phyloP scores from a whole-genome alignment of 2,329 filamentous ascomycete genomes.

The Thelonectria olida region DNA sequence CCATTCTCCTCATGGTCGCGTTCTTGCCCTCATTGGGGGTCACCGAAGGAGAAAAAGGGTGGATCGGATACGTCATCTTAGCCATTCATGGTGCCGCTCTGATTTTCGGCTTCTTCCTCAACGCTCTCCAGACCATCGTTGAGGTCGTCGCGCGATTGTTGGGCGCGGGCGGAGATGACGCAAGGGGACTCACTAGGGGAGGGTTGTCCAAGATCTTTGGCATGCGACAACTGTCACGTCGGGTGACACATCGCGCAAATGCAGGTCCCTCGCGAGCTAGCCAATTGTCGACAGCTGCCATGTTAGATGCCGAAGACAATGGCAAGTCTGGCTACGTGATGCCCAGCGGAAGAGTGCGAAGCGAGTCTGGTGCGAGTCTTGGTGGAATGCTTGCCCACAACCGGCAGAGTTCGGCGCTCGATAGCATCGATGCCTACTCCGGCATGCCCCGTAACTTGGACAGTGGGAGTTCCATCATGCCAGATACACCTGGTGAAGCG shows the following conservation, averaged over 20 bases:
- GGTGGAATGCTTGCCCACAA: constrained; percentile 56
- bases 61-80: constrained; percentile 94
- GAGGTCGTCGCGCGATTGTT: constrained; percentile 86
- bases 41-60: constrained; percentile 82
- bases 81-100: constrained; percentile 86
- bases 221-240: constrained; percentile 85
- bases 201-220: constrained; percentile 91
- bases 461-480: constrained; percentile 72
- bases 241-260: constrained; percentile 70
- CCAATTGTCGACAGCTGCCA: constrained; percentile 82
- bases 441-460: constrained; percentile 59
- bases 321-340: constrained; percentile 68
- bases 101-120: constrained; percentile 91
- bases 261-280: constrained; percentile 77
- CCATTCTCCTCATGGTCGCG: constrained; percentile 78
- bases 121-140: constrained; percentile 87
- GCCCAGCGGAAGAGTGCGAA: constrained; percentile 64
- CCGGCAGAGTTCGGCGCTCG: constrained; percentile 62
- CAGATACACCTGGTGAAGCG: constrained; percentile 77
- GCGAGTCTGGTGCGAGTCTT: constrained; percentile 69
- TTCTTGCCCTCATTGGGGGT: constrained; percentile 88
- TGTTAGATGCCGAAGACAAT: constrained; percentile 75
- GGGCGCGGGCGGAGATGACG: constrained; percentile 82
- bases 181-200: constrained; percentile 76
- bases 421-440: constrained; percentile 59